Percentiles rank a stretch among this genome's conserved stretches.
phyloP scores from a whole-genome alignment of 2,329 filamentous ascomycete species.

The Elsinoe arachidis region DNA sequence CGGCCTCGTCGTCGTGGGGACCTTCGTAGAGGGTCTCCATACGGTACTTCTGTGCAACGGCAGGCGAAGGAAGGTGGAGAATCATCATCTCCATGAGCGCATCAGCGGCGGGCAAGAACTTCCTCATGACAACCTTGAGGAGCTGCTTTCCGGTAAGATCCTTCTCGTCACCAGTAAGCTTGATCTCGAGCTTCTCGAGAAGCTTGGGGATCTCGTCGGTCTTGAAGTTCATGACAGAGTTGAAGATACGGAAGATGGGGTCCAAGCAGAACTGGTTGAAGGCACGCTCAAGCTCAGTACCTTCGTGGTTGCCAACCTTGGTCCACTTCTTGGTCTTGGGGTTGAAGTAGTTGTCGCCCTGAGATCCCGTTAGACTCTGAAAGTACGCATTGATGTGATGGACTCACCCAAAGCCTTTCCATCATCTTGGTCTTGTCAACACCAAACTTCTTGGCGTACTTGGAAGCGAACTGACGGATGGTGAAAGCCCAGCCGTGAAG shows the following conservation, averaged over 20 bases:
- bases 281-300: slow-evolving; percentile 87
- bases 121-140: slow-evolving; percentile 96
- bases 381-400: background rate
- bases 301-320: slow-evolving; percentile 73
- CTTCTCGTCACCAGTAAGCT: slow-evolving; percentile 77
- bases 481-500: slow-evolving; percentile 99
- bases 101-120: slow-evolving; percentile 96
- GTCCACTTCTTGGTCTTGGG: slow-evolving; percentile 99
- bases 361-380: slow-evolving; percentile 16
- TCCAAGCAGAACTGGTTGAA: slow-evolving; percentile 99
- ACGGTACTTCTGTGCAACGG: slow-evolving; percentile 95
- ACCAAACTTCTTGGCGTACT: slow-evolving; percentile 99
- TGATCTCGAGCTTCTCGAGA: slow-evolving; percentile 88
- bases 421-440: slow-evolving; percentile 99
- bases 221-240: slow-evolving; percentile 96
- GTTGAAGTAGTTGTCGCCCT: slow-evolving; percentile 99
- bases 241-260: slow-evolving; percentile 99
- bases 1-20: slow-evolving; percentile 82
- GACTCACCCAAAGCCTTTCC: slow-evolving; percentile 91
- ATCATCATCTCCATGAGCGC: slow-evolving; percentile 99
- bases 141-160: slow-evolving; percentile 96
- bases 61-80: slow-evolving; percentile 93
- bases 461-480: slow-evolving; percentile 88
- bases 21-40: slow-evolving; percentile 98
- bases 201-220: slow-evolving; percentile 79